phyloP scores from a whole-genome alignment of 225 moss, liverwort and hornwort species.

The Takakia lepidozioides region DNA sequence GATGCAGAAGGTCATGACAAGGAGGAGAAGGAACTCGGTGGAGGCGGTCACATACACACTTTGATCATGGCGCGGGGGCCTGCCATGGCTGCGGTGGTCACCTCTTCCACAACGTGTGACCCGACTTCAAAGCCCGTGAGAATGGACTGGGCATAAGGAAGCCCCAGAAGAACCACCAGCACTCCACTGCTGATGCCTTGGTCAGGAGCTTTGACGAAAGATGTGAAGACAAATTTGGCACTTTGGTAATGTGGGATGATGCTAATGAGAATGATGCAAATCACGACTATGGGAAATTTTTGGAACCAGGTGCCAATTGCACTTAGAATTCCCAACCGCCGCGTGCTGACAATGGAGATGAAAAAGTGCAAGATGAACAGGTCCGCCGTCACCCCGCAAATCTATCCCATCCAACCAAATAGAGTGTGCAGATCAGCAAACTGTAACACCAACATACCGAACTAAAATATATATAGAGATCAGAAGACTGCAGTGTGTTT shows the following conservation, averaged over 20 bases:
- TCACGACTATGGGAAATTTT: slow-evolving; percentile 18
- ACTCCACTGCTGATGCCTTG: slow-evolving; percentile 12
- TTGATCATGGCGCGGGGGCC: slow-evolving; percentile 29
- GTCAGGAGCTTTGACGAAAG: slow-evolving; percentile 24
- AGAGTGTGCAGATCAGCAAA: neutral
- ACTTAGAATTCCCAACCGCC: slow-evolving; percentile 21
- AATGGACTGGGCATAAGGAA: slow-evolving; percentile 37
- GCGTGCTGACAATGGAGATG: slow-evolving; percentile 22
- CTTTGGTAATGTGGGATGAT: slow-evolving; percentile 21
- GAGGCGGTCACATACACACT: slow-evolving; percentile 17
- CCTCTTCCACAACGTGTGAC: slow-evolving; percentile 35
- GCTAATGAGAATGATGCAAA: slow-evolving; percentile 19
- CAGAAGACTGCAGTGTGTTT: neutral
- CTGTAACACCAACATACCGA: too few species aligned
- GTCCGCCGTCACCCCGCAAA: slow-evolving; percentile 22
- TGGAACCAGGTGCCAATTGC: slow-evolving; percentile 28
- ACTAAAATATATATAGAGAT: neutral
- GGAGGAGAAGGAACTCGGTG: slow-evolving; percentile 22
- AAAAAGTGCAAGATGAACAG: slow-evolving; percentile 22
- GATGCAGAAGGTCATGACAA: slow-evolving; percentile 29
- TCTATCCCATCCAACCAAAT: too few species aligned
- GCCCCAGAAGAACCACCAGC: slow-evolving; percentile 27
- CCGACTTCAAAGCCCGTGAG: slow-evolving; percentile 41
- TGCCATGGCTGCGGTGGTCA: slow-evolving; percentile 24
- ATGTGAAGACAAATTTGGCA: slow-evolving; percentile 28